Percentiles rank a stretch among this genome's conserved stretches.
These are phyloP conservation scores for Pestalotiopsis sp. DNA, from an alignment of 2,329 filamentous ascomycete genomes.

Conservation along the genomic window DNA sequence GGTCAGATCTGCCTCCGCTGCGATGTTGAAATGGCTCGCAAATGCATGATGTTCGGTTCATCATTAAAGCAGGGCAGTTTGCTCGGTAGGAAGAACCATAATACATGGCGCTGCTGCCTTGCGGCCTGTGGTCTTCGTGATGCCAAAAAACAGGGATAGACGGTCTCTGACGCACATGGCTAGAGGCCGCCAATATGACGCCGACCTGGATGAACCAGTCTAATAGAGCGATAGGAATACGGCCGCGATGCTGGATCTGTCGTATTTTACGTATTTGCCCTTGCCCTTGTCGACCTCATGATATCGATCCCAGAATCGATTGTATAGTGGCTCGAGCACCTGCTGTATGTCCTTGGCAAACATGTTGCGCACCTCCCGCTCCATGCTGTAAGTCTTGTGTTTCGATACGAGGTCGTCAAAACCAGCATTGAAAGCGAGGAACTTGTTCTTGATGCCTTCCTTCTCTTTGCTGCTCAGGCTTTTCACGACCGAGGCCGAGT, in stretches of 20 bases:
- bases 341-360: conserved; percentile 84
- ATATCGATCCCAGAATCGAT: conserved; percentile 94
- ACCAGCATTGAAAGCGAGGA: conserved; percentile 83
- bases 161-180: no score
- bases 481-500: conserved; percentile 84
- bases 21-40: no score
- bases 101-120: no score
- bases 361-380: conserved; percentile 81
- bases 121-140: no score
- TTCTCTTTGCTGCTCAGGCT: conserved; percentile 86
- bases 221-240: conserved; percentile 59
- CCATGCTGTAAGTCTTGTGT: conserved; percentile 87
- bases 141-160: no score
- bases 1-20: no score
- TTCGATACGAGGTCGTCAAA: conserved; percentile 87
- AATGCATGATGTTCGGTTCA: no score
- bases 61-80: no score
- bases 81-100: no score
- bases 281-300: conserved; percentile 97
- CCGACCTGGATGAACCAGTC: background rate
- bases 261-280: conserved; percentile 97
- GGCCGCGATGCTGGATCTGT: conserved; percentile 78
- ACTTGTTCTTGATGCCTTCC: conserved; percentile 95
- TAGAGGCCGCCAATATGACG: background rate
- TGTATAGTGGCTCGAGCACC: conserved; percentile 92